Evolutionary conservation across 441 rosid genomes (phyloP).

Genomic region (Jatropha podagrica): DNA sequence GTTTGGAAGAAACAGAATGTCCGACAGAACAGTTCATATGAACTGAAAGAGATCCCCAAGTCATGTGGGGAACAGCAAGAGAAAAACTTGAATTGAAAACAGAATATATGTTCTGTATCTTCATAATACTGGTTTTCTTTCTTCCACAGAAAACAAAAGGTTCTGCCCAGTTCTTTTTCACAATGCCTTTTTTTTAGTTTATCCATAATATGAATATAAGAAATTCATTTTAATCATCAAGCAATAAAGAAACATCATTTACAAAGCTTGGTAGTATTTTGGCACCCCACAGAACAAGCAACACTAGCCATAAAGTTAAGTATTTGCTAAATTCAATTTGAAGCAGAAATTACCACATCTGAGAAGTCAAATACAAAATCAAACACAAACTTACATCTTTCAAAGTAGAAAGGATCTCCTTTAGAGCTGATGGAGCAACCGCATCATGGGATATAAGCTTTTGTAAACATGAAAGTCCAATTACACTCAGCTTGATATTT

Average conservation of each 20-base stretch:
- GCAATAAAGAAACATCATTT: background rate
- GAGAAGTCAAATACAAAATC: conserved; percentile 3
- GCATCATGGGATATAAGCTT: conserved; percentile 97
- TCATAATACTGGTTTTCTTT: too few species aligned
- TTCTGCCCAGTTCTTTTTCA: background rate
- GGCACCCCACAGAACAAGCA: background rate
- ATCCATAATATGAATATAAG: background rate
- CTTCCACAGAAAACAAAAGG: too few species aligned
- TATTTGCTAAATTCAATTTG: background rate
- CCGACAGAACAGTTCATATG: background rate
- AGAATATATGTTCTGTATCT: background rate
- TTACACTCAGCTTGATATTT: conserved; percentile 81
- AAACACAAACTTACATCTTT: conserved; percentile 65
- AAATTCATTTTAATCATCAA: conserved; percentile 1
- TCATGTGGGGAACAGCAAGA: background rate
- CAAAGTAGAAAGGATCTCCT: conserved; percentile 74
- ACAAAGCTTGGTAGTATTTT: background rate
- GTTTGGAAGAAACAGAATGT: background rate
- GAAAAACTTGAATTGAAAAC: background rate
- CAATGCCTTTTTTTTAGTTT: background rate
- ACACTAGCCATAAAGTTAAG: background rate
- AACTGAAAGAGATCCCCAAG: background rate
- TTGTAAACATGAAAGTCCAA: conserved; percentile 93
- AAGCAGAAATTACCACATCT: background rate
- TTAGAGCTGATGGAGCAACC: conserved; percentile 75